Base-by-base conservation (phyloP, 306 rosid species). In the Aeschynomene evenia region DNA sequence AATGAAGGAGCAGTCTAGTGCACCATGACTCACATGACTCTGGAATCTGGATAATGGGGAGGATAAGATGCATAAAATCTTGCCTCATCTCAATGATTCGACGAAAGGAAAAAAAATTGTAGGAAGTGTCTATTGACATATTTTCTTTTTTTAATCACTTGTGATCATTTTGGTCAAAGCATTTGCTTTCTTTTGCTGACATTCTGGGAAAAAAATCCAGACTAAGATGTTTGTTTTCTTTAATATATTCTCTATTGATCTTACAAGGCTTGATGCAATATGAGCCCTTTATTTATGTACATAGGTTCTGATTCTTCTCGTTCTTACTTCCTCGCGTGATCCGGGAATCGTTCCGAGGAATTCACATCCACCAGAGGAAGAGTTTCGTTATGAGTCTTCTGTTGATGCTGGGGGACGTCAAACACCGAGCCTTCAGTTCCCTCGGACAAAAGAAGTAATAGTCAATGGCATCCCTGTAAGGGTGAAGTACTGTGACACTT, bases 401-500 rank as follows among this genome's bases (percentile, higher is more conserved):
- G 52, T 61, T 40, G 98, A 89, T 57, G 60, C 45, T 72, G 88
- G 87, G 66, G 96, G 91, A 61, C 87, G 87, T 19, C 93, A 88
- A 77, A 90, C 96, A 40, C 96, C 98, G 18, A 88, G 85, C 76
- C 87, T 88, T 51, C 93, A 86, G 67, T 83, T 93, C 66, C 90
- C 91, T 65, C 85, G 91, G 78, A 82, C 85, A 22, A 93, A 88
- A 73, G 98, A 90, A 57, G 88, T 86, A 34, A 72, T 64, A 63
- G 96, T 93, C 75, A 86, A 93, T 82, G 96, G 90, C 20, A 50
- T 26, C 66, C 23, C 88, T 67, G 96, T 93, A 48, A 89, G 73
- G 77, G 90, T 93, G 75, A 93, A 93, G 82, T 93, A 93, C 85
- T 93, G 98, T 14, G 96, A 86, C 24, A 93, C 98, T 4, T 93